Conservation (phyloP, 2,329 filamentous ascomycete species). For the Epichloe uncinata region DNA sequence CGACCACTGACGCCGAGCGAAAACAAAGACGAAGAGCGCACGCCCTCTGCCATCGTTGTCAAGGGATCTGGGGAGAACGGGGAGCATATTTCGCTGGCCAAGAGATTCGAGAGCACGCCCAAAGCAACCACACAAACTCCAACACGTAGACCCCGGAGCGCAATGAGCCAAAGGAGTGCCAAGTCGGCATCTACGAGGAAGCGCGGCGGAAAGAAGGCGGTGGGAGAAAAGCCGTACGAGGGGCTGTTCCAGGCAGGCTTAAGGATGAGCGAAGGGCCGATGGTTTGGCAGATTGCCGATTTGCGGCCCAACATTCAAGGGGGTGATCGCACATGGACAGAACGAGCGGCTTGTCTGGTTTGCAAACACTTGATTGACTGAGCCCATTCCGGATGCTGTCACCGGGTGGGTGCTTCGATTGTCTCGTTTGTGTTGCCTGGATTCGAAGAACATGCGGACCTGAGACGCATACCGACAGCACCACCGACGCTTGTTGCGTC, state of each 20-base stretch:
- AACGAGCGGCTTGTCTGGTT: constrained; percentile 34
- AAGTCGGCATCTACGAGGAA: constrained; percentile 19
- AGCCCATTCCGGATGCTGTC: not conserved
- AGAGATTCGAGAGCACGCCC: constrained; percentile 18
- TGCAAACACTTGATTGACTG: constrained; percentile 33
- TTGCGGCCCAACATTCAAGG: constrained; percentile 32
- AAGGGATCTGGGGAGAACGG: constrained; percentile 32
- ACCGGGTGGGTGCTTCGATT: not conserved
- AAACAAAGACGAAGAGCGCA: constrained; percentile 31
- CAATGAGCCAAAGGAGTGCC: constrained; percentile 11
- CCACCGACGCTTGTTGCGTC: not conserved
- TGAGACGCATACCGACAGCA: not conserved
- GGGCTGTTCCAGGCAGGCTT: constrained; percentile 39
- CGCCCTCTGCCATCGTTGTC: constrained; percentile 39
- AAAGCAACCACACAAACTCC: constrained; percentile 17
- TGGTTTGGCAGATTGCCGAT: constrained; percentile 38
- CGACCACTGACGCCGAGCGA: constrained; percentile 39
- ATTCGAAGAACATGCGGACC: no score
- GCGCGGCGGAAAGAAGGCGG: constrained; percentile 25
- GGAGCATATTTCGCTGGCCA: constrained; percentile 25
- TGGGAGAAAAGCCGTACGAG: constrained; percentile 32
- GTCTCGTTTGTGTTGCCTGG: not conserved
- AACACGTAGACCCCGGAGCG: constrained; percentile 17
- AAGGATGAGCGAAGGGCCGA: constrained; percentile 32
- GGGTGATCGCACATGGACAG: constrained; percentile 41